Conservation (phyloP, 352 stramenopile species). For the Globisporangium nodosum region DNA sequence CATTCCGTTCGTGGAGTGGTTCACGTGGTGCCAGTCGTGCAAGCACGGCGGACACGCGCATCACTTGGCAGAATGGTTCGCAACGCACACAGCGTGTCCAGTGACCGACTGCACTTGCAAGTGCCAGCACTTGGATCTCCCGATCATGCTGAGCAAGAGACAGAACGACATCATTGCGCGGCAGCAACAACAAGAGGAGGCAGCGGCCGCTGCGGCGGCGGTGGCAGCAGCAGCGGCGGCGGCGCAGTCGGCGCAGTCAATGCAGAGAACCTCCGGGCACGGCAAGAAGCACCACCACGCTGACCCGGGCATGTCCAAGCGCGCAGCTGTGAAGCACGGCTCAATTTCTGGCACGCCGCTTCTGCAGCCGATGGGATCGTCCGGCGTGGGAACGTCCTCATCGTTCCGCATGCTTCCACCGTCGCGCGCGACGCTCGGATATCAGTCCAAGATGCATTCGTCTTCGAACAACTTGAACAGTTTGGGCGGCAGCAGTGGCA, state of each 20-base stretch:
- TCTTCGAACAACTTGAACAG: slow-evolving; percentile 26
- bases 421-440: slow-evolving; percentile 19
- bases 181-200: slow-evolving; percentile 19
- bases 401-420: slow-evolving; percentile 14
- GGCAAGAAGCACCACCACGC: slow-evolving; percentile 13
- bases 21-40: slow-evolving; percentile 92
- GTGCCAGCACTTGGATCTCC: slow-evolving; percentile 81
- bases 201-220: slow-evolving; percentile 17
- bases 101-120: slow-evolving; percentile 92
- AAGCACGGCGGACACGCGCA: slow-evolving; percentile 91
- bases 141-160: slow-evolving; percentile 50
- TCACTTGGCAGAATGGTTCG: slow-evolving; percentile 93
- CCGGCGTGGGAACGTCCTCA: slow-evolving; percentile 2
- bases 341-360: slow-evolving; percentile 10
- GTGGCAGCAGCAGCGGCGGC: slow-evolving; percentile 2
- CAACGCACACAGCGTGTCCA: slow-evolving; percentile 82
- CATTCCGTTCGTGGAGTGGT: slow-evolving; percentile 94
- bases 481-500: slow-evolving; percentile 8
- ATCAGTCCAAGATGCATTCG: slow-evolving; percentile 16
- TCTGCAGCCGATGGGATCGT: slow-evolving; percentile 3
- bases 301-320: slow-evolving; percentile 4
- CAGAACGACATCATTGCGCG: slow-evolving; percentile 35
- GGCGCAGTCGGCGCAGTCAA: slow-evolving; percentile 6
- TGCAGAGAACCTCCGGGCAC: not conserved
- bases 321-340: slow-evolving; percentile 7